These are phyloP conservation scores for Thermomucor indicae-seudaticae DNA, from an alignment of 371 early-diverging fungal species.

Conservation along the genomic window DNA sequence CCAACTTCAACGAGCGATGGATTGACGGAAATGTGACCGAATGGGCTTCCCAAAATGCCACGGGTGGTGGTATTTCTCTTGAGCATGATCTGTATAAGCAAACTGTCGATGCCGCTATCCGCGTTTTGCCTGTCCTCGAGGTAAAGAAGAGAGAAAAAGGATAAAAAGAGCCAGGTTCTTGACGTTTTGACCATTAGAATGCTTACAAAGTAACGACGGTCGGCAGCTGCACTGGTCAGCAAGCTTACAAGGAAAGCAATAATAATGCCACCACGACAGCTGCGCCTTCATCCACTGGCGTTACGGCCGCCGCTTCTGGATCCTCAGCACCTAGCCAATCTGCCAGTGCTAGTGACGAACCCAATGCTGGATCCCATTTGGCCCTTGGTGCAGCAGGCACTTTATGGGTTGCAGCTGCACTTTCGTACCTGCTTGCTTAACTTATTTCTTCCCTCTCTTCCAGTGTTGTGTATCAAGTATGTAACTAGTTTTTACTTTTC, in stretches of 20 bases:
- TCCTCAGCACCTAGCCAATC: too few species aligned
- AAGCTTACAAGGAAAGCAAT: conserved; percentile 35
- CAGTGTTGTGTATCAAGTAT: too few species aligned
- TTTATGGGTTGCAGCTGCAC: conserved; percentile 1
- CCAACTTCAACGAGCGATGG: conserved; percentile 26
- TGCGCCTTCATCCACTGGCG: conserved; percentile 16
- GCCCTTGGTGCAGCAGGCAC: conserved; percentile 6
- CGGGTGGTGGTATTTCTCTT: conserved; percentile 49
- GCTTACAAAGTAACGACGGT: conserved; percentile 42
- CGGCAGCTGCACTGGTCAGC: conserved; percentile 32
- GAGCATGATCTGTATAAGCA: conserved; percentile 51
- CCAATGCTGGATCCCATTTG: too few species aligned
- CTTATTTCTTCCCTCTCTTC: not conserved
- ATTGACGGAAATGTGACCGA: conserved; percentile 45
- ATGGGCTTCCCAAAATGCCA: conserved; percentile 44
- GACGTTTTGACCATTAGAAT: conserved; percentile 20
- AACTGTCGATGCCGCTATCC: conserved; percentile 59
- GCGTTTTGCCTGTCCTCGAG: conserved; percentile 41
- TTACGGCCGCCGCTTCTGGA: too few species aligned
- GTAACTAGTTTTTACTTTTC: too few species aligned
- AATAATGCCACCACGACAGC: conserved; percentile 7
- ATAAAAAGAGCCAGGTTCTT: not conserved
- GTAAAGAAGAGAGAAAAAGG: not conserved
- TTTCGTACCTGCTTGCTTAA: conserved; percentile 6
- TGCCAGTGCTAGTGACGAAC: too few species aligned